Conservation (phyloP, 495 filamentous ascomycete species). For the Trichoderma gamsii region DNA sequence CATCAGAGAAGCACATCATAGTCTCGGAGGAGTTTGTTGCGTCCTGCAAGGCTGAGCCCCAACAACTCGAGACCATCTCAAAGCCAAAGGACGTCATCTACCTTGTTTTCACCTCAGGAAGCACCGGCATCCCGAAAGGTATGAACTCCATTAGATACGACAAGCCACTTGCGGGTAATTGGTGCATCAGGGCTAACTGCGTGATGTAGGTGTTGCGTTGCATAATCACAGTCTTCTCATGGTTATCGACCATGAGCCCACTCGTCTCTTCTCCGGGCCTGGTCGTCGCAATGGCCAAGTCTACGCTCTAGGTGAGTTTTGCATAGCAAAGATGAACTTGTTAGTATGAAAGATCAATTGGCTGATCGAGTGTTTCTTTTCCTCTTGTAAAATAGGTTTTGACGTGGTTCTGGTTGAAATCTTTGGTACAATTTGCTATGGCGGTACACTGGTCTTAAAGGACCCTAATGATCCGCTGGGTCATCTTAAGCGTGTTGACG, state of each 20-base stretch:
- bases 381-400: constrained; percentile 15
- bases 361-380: background rate
- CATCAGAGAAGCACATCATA: background rate
- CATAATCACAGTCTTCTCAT: background rate
- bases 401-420: constrained; percentile 24
- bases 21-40: background rate
- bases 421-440: constrained; percentile 23
- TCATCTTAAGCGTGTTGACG: constrained; percentile 22
- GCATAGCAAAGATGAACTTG: too few relatives aligned
- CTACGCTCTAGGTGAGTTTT: constrained; percentile 16
- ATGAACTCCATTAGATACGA: background rate
- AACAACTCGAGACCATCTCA: constrained; percentile 14
- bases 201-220: background rate
- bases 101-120: constrained; percentile 26
- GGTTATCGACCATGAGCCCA: constrained; percentile 14
- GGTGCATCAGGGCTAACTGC: background rate
- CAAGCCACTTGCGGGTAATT: background rate
- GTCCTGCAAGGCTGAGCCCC: background rate
- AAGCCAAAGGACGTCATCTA: constrained; percentile 19
- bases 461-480: constrained; percentile 21
- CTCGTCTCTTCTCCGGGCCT: constrained; percentile 17
- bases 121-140: constrained; percentile 25
- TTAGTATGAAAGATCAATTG: background rate
- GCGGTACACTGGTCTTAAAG: constrained; percentile 23
- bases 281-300: constrained; percentile 21